Evolutionary conservation across 352 stramenopile species (phyloP), one percentile per base, ranked within the genome.

Genomic region (Aphanomyces stellatus): DNA sequence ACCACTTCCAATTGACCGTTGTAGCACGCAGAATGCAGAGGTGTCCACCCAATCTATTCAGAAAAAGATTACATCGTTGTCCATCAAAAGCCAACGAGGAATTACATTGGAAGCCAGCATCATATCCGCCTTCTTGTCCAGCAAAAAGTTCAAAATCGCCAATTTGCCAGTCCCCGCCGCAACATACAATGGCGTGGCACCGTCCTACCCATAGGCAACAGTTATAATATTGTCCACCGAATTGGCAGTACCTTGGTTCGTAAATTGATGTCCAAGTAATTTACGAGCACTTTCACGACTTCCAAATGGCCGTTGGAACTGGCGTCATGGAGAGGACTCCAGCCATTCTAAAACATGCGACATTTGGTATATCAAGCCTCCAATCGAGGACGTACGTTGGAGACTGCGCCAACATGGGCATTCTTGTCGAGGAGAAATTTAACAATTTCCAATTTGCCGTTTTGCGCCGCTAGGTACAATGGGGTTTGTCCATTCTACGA

Each of bases 31-130:
- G 49, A 57, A n/a, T 57, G 49, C 22, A 57, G 2, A 34, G 49
- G 49, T 35, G 49, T 57, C 49, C 49, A 57, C 33, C 49, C 49
- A 35, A 57, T 57, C 55, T 63, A 49, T n/a, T 62, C 8, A 41
- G 24, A 34, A 15, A 34, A 17, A 56, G 34, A 60, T 60, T 11
- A 10, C 19, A 53, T 33, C 34, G 25, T 63, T n/a, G 30, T 55
- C 22, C 11, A 33, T 63, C 31, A 0, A 25, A 43, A n/a, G 8
- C 0, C 17, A 33, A 57, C 1, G 30, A n/a, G 27, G 19, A 3
- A 34, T 15, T 30, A 57, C 49, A 1, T 57, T 57, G 30, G 49
- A 57, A 22, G 49, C 25, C 1, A 57, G 22, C 11, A 37, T 11
- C 0, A 30, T 11, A 13, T 33, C 22, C 7, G 55, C 55, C 19